Percentiles rank a stretch among this genome's conserved stretches.
phyloP scores from a whole-genome alignment of 805 yeast genomes.

The Candida maesae region DNA sequence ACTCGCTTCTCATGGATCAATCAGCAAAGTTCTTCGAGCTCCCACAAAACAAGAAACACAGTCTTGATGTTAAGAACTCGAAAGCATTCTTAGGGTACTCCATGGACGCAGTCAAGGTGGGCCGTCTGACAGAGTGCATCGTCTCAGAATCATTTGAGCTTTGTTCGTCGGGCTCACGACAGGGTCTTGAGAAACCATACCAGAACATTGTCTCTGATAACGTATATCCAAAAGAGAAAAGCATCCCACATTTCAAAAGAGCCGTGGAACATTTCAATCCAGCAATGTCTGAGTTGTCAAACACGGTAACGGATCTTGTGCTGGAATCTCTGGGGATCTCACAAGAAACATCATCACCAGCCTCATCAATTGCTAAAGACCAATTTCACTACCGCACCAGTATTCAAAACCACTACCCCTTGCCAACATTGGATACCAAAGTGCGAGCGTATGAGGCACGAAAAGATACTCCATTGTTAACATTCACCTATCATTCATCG shows the following conservation, averaged over 20 bases:
- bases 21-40: slow-evolving; percentile 35
- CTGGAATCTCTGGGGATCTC: neutral
- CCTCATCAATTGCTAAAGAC: slow-evolving; percentile 2
- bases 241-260: neutral
- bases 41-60: slow-evolving; percentile 30
- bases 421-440: slow-evolving; percentile 29
- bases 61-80: slow-evolving; percentile 37
- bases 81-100: slow-evolving; percentile 45
- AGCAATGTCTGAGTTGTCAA: neutral
- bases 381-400: slow-evolving; percentile 32
- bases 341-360: neutral
- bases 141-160: slow-evolving; percentile 40
- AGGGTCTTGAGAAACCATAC: neutral
- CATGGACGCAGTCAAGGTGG: slow-evolving; percentile 41
- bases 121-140: slow-evolving; percentile 10
- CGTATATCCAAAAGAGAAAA: neutral
- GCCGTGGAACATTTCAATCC: neutral
- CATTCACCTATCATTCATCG: slow-evolving; percentile 55
- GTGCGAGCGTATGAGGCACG: neutral
- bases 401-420: slow-evolving; percentile 30
- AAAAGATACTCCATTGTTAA: slow-evolving; percentile 52
- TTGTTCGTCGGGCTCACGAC: slow-evolving; percentile 44
- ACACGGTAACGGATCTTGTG: neutral
- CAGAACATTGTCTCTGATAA: neutral
- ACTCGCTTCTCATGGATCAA: slow-evolving; percentile 29